Evolutionary conservation across 148 eudicot species (phyloP).

Genomic region (Camellia sinensis): DNA sequence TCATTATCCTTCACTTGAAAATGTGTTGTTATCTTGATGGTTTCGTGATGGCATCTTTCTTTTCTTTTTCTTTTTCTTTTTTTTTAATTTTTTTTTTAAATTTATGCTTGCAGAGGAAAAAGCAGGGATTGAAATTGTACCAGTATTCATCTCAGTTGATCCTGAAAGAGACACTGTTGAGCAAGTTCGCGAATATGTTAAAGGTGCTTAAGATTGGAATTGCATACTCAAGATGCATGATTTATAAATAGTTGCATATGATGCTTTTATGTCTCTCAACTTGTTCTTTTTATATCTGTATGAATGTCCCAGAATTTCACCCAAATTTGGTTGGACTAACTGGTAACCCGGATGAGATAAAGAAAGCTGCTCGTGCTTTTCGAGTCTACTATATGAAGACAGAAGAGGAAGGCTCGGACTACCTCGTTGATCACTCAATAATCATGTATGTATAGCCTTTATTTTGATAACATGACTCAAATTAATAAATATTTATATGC

Average conservation of each 20-base stretch:
- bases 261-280: neutral
- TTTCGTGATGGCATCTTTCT: neutral
- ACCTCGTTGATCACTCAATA: constrained; percentile 98
- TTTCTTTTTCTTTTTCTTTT: neutral
- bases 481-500: neutral
- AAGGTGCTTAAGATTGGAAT: constrained; percentile 40
- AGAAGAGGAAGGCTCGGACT: constrained; percentile 87
- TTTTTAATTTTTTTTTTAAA: neutral
- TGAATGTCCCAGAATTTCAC: constrained; percentile 67
- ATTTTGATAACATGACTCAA: neutral
- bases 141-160: constrained; percentile 92
- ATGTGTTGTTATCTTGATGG: constrained; percentile 2
- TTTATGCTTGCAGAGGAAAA: constrained; percentile 56
- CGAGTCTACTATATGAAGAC: constrained; percentile 98
- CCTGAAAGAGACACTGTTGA: constrained; percentile 97
- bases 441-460: constrained; percentile 64
- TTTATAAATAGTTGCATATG: neutral
- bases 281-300: constrained; percentile 5
- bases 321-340: constrained; percentile 88
- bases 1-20: neutral
- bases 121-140: constrained; percentile 69
- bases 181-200: constrained; percentile 86
- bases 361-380: constrained; percentile 87
- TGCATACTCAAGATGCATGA: neutral
- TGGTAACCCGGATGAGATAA: constrained; percentile 73